Base-by-base conservation (phyloP, 768 basidiomycete genomes). In the Thelephora ganbajun region DNA sequence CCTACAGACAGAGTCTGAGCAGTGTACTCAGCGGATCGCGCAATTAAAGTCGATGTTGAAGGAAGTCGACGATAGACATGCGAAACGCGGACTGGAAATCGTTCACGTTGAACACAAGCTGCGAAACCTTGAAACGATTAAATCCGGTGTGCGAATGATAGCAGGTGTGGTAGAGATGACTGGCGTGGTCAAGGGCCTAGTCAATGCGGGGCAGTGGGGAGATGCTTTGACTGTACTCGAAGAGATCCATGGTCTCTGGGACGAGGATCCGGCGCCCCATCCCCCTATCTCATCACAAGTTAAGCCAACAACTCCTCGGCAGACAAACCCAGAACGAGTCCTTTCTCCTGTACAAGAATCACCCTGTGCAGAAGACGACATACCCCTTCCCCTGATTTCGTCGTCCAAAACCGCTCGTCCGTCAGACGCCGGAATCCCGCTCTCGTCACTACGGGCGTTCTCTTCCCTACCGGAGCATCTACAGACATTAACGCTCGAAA, bases 201-300 rank as follows among this genome's bases (percentile, higher is more conserved):
- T 92, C n/a, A 72, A 70, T 43, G 80, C 80, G 16, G 90, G 87
- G 0, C 87, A 96, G 54, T 97, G 89, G 85, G 76, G 77, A 12
- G 84, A 87, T 48, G 91, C 91, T 6, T 64, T 97, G 48, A 74
- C 73, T 43, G 70, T 91, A 14, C 73, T 89, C 34, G 79, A 87
- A 43, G 72, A 77, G 44, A 61, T 91, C 51, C 72, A 82, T 47
- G 63, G 62, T 43, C 62, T 85, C 54, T 82, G 80, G 76, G 62
- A 71, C 13, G 50, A 45, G 3, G 42, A 47, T 12, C 16, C 47
- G 7, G 34, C 35, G 19, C 47, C 26, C 26, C 26, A 30, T 9
- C 26, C 48, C 16, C 22, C 39, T 41, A 14, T 14, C 18, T 41
- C 39, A 6, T 41, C 39, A 14, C 26, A 30, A 9, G 4, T 30